A percentile compares a stretch with the other conserved stretches of the same genome.
Conservation (phyloP, 2,329 filamentous ascomycete species). For the Fusarium mundagurra region DNA sequence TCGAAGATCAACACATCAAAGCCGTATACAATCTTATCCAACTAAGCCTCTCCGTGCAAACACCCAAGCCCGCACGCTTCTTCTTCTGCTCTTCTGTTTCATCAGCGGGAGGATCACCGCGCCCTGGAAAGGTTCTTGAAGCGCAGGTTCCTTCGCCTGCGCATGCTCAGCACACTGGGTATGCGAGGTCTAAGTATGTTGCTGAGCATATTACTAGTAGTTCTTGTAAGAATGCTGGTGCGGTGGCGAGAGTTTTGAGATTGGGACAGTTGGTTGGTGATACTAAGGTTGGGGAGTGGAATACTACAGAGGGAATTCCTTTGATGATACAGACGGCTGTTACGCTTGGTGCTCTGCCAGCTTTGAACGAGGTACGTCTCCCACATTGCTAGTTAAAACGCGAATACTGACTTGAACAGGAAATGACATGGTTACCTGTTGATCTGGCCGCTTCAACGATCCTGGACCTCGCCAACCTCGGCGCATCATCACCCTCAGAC, state of each 20-base stretch:
- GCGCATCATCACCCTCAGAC: not conserved
- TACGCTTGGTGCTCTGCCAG: conserved; percentile 58
- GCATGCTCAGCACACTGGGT: conserved; percentile 56
- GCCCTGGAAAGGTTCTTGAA: conserved; percentile 49
- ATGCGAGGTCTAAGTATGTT: conserved; percentile 54
- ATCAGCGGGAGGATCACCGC: conserved; percentile 44
- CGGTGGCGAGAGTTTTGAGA: conserved; percentile 51
- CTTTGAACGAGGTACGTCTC: conserved; percentile 50
- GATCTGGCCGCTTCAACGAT: conserved; percentile 30
- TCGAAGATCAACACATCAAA: conserved; percentile 59
- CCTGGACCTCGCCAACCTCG: conserved; percentile 20
- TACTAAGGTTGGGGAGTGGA: conserved; percentile 59
- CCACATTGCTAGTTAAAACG: rapidly evolving
- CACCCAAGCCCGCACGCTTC: conserved; percentile 44
- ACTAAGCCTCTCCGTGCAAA: conserved; percentile 44
- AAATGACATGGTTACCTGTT: conserved; percentile 39
- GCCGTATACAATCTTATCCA: conserved; percentile 57
- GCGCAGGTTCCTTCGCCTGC: conserved; percentile 44
- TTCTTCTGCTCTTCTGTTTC: conserved; percentile 63
- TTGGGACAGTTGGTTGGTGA: conserved; percentile 63
- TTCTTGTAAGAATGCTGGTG: conserved; percentile 43
- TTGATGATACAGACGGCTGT: conserved; percentile 60
- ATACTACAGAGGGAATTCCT: conserved; percentile 61
- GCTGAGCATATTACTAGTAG: conserved; percentile 50
- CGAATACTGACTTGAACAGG: not conserved